Conservation (phyloP, 306 rosid species). For the Dryas octopetala region DNA sequence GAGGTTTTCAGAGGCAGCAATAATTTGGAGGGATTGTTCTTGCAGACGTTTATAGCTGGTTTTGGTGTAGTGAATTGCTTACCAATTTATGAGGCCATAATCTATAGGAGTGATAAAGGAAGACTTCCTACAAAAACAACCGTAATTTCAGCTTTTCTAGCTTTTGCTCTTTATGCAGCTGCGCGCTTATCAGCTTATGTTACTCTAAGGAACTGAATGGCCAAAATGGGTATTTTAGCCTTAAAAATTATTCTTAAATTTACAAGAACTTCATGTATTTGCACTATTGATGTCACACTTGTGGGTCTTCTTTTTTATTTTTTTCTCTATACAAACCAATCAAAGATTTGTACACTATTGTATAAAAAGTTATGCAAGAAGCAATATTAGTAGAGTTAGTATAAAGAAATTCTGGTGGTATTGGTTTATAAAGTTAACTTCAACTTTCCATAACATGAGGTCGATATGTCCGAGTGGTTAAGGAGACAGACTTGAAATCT, state of each 20-base stretch:
- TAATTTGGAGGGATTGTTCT: constrained; percentile 13
- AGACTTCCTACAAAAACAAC: constrained; percentile 19
- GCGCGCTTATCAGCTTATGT: neutral
- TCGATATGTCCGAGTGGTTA: constrained; percentile 29
- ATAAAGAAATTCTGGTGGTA: no score
- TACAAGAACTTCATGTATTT: neutral
- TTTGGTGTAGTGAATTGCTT: constrained; percentile 28
- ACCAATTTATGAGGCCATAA: constrained; percentile 43
- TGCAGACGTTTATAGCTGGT: constrained; percentile 28
- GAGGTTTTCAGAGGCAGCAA: constrained; percentile 5
- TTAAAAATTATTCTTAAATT: neutral
- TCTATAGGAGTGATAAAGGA: constrained; percentile 28
- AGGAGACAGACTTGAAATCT: constrained; percentile 36
- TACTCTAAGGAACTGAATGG: neutral
- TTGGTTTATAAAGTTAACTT: neutral
- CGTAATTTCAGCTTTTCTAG: neutral
- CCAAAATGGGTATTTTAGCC: neutral
- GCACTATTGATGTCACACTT: neutral
- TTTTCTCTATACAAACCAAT: no score
- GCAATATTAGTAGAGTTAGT: no score
- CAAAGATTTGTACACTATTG: no score
- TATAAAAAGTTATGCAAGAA: no score
- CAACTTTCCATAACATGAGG: fast-evolving
- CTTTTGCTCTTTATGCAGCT: neutral
- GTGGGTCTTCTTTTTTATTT: no score